phyloP scores from a whole-genome alignment of 2,329 filamentous ascomycete genomes.

The Pseudogymnoascus verrucosus region DNA sequence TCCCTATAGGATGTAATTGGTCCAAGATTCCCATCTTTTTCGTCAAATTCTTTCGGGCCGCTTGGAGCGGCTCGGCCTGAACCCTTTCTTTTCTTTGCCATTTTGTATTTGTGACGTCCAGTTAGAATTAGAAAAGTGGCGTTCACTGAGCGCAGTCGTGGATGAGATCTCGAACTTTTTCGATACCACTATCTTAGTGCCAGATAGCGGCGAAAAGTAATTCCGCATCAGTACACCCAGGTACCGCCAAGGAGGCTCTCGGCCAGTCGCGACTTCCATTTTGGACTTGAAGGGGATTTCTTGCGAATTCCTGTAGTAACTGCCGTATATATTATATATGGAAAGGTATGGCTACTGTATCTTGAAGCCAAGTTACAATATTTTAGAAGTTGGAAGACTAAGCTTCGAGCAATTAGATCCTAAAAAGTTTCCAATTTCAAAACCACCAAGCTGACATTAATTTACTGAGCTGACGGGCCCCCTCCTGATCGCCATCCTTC shows the following conservation, averaged over 20 bases:
- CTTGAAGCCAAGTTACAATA: neutral
- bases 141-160: conserved; percentile 3
- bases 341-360: neutral
- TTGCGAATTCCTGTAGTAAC: neutral
- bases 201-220: neutral
- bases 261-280: neutral
- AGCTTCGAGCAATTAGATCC: neutral
- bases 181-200: conserved; percentile 13
- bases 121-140: conserved; percentile 3
- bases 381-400: neutral
- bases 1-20: conserved; percentile 63
- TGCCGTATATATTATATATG: neutral
- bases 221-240: neutral
- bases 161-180: conserved; percentile 11
- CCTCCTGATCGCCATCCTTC: neutral
- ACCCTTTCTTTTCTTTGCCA: conserved; percentile 67
- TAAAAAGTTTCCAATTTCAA: neutral
- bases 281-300: neutral
- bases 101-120: conserved; percentile 25
- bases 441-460: neutral
- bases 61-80: conserved; percentile 39
- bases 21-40: conserved; percentile 53
- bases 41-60: conserved; percentile 48
- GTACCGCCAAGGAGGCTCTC: neutral
- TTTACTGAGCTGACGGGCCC: neutral